phyloP scores from a whole-genome alignment of 225 moss, liverwort and hornwort species.

The Ulota crispa region DNA sequence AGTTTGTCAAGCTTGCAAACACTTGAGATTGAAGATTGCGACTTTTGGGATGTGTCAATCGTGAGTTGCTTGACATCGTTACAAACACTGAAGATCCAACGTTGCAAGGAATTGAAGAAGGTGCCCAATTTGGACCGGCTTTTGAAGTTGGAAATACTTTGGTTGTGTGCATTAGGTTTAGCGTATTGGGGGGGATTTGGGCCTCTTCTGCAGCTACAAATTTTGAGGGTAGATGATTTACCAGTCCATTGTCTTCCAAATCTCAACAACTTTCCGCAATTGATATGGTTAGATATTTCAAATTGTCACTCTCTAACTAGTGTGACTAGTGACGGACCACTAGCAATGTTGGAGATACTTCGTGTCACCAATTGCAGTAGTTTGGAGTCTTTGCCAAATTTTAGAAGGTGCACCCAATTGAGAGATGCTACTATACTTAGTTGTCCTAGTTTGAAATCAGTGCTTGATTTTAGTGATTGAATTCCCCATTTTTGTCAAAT shows the following conservation, averaged over 20 bases:
- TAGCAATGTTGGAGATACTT: background rate
- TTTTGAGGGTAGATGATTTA: background rate
- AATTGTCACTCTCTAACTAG: background rate
- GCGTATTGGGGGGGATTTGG: no score
- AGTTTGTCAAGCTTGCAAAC: background rate
- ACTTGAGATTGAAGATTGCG: accelerated
- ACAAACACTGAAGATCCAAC: accelerated
- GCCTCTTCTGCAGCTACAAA: no score
- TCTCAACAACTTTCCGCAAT: background rate
- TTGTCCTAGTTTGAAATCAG: background rate
- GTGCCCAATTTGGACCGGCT: background rate
- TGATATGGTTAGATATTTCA: background rate
- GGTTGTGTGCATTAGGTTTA: accelerated
- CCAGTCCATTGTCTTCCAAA: background rate
- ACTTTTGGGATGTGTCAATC: background rate
- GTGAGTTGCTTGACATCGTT: background rate
- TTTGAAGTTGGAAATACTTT: background rate
- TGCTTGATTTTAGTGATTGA: background rate
- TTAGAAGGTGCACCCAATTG: background rate
- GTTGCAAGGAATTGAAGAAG: background rate
- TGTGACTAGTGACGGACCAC: no score
- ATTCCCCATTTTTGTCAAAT: no score
- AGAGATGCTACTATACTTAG: accelerated
- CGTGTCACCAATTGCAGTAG: no score
- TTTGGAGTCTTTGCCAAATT: background rate